These are phyloP conservation scores for Colletotrichum sp. DNA, from an alignment of 2,329 filamentous ascomycete species.

Conservation along the genomic window DNA sequence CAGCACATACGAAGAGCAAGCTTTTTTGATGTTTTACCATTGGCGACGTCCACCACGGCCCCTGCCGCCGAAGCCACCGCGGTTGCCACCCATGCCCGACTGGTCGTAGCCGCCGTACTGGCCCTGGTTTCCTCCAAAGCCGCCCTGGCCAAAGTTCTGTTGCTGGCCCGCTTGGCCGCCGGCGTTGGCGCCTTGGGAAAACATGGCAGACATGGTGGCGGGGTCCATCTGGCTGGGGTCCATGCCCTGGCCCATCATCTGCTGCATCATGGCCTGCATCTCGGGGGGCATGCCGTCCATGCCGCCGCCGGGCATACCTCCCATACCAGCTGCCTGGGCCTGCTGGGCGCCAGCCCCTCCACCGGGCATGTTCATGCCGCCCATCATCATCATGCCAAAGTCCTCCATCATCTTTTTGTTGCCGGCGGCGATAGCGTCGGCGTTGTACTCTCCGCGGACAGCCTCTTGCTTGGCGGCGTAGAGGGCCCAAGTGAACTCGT, in stretches of 20 bases:
- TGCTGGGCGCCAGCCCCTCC: slow-evolving; percentile 34
- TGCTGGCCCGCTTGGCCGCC: slow-evolving; percentile 55
- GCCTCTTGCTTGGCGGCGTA: slow-evolving; percentile 90
- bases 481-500: slow-evolving; percentile 96
- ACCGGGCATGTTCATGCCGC: slow-evolving; percentile 51
- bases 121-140: slow-evolving; percentile 58
- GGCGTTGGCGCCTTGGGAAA: slow-evolving; percentile 47
- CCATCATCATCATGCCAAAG: slow-evolving; percentile 73
- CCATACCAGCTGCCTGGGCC: slow-evolving; percentile 41
- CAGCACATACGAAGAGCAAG: not conserved
- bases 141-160: slow-evolving; percentile 56
- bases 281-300: slow-evolving; percentile 70
- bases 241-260: slow-evolving; percentile 71
- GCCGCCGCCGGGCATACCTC: slow-evolving; percentile 53
- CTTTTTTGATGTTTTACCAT: not conserved
- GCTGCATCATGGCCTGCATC: slow-evolving; percentile 74
- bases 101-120: slow-evolving; percentile 56
- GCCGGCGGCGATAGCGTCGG: slow-evolving; percentile 65
- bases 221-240: slow-evolving; percentile 72
- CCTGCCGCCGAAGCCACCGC: slow-evolving; percentile 29
- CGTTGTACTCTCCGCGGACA: slow-evolving; percentile 76
- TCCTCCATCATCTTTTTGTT: slow-evolving; percentile 83
- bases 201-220: slow-evolving; percentile 63
- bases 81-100: slow-evolving; percentile 47
- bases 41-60: slow-evolving; percentile 34